phyloP scores from a whole-genome alignment of 805 yeast genomes.

The Candida maesae region DNA sequence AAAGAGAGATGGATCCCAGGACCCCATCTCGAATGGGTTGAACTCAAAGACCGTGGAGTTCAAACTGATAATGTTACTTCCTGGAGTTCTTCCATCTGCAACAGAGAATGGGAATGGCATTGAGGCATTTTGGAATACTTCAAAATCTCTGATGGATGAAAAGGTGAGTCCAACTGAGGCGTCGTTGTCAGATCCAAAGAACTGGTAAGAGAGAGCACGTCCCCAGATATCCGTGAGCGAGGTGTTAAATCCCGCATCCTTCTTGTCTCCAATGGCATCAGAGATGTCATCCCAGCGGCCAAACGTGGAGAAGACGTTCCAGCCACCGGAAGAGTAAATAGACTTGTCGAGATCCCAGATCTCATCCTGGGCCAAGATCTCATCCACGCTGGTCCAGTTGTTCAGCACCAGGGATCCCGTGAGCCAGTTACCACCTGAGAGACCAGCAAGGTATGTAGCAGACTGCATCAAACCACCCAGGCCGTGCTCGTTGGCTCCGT shows the following conservation, averaged over 20 bases:
- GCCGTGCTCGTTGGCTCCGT: slow-evolving; percentile 47
- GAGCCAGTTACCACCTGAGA: slow-evolving; percentile 84
- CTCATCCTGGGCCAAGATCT: slow-evolving; percentile 9
- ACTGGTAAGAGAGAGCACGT: slow-evolving; percentile 37
- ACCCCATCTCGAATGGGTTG: slow-evolving; percentile 72
- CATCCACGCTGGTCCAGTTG: slow-evolving; percentile 31
- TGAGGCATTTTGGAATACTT: slow-evolving; percentile 53
- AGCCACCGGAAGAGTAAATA: slow-evolving; percentile 61
- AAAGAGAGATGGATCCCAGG: slow-evolving; percentile 77
- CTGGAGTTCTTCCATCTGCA: slow-evolving; percentile 65
- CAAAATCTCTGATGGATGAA: slow-evolving; percentile 54
- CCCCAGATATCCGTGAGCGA: slow-evolving; percentile 80
- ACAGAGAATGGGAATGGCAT: slow-evolving; percentile 74
- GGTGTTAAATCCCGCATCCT: slow-evolving; percentile 63
- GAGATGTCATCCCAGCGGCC: slow-evolving; percentile 51
- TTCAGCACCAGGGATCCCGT: slow-evolving; percentile 65
- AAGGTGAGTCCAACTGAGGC: slow-evolving; percentile 56
- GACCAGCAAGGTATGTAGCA: slow-evolving; percentile 66
- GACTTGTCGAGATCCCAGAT: slow-evolving; percentile 37
- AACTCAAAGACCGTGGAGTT: slow-evolving; percentile 70
- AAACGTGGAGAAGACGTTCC: slow-evolving; percentile 48
- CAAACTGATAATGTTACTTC: slow-evolving; percentile 46
- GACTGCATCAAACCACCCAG: slow-evolving; percentile 72
- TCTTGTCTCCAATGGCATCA: slow-evolving; percentile 49
- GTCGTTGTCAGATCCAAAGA: slow-evolving; percentile 13